These are phyloP conservation scores for Emydomyces testavorans DNA, from an alignment of 2,329 filamentous ascomycete species.

Conservation along the genomic window DNA sequence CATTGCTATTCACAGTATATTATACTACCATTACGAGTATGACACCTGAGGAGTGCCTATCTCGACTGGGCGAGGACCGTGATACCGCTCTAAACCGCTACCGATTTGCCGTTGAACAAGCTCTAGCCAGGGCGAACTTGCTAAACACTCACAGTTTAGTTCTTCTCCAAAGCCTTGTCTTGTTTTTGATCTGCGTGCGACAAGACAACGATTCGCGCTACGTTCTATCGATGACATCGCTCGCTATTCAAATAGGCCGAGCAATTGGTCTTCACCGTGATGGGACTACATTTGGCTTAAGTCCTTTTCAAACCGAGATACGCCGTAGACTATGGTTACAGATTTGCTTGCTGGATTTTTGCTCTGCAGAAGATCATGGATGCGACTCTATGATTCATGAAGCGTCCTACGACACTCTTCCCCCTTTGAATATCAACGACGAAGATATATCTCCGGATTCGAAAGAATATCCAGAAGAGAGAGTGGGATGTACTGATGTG, in stretches of 20 bases:
- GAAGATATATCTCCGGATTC: slow-evolving; percentile 40
- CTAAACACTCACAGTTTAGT: slow-evolving; percentile 51
- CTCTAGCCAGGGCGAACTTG: slow-evolving; percentile 51
- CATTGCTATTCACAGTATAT: slow-evolving; percentile 52
- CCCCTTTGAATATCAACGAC: slow-evolving; percentile 44
- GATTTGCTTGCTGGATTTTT: slow-evolving; percentile 38
- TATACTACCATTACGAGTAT: slow-evolving; percentile 42
- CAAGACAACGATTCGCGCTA: slow-evolving; percentile 33
- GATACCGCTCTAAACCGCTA: slow-evolving; percentile 42
- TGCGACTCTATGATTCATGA: slow-evolving; percentile 37
- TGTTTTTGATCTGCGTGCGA: slow-evolving; percentile 46
- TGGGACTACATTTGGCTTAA: slow-evolving; percentile 37
- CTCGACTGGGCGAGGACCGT: slow-evolving; percentile 43
- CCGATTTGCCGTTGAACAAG: slow-evolving; percentile 53
- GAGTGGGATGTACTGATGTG: slow-evolving; percentile 44
- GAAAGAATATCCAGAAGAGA: slow-evolving; percentile 38
- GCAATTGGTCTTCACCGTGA: slow-evolving; percentile 43
- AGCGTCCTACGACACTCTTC: slow-evolving; percentile 36
- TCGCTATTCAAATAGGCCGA: slow-evolving; percentile 34
- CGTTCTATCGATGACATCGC: slow-evolving; percentile 35
- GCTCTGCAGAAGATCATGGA: slow-evolving; percentile 42
- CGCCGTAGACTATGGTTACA: slow-evolving; percentile 44
- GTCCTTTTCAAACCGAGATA: slow-evolving; percentile 43
- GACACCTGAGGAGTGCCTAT: slow-evolving; percentile 32
- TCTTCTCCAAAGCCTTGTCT: slow-evolving; percentile 50